These are phyloP conservation scores for Monosporozyma solicola DNA, from an alignment of 805 yeast genomes.

Conservation along the genomic window DNA sequence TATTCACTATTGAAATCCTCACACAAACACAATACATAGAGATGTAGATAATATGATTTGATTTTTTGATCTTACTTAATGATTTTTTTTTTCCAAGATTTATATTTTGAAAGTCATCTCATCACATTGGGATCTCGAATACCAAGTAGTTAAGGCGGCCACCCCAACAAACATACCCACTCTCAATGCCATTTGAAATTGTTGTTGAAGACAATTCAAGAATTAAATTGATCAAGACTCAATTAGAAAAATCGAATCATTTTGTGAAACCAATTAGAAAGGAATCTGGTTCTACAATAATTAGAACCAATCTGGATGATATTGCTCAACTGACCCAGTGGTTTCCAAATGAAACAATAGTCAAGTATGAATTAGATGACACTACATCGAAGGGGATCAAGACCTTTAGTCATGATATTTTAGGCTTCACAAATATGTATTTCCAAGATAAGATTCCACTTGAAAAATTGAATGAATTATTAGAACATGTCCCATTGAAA, in stretches of 20 bases:
- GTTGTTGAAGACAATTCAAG: slow-evolving; percentile 10
- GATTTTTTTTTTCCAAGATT: background rate
- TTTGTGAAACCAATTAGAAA: slow-evolving; percentile 21
- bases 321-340: background rate
- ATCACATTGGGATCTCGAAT: background rate
- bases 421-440: slow-evolving; percentile 1
- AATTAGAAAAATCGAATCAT: slow-evolving; percentile 11
- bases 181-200: slow-evolving; percentile 18
- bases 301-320: slow-evolving; percentile 15
- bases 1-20: background rate
- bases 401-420: background rate
- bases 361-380: slow-evolving; percentile 6
- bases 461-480: slow-evolving; percentile 4
- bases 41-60: background rate
- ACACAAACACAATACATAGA: background rate
- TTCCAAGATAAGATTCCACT: background rate
- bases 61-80: background rate
- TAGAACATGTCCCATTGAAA: slow-evolving; percentile 28
- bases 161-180: background rate
- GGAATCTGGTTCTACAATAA: slow-evolving; percentile 12
- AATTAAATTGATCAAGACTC: slow-evolving; percentile 20
- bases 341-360: slow-evolving; percentile 2
- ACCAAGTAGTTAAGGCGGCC: background rate
- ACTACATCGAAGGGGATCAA: slow-evolving; percentile 1
- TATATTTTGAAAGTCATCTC: background rate